Base-by-base conservation (phyloP, 83 land plant genomes). In the Isoetes engelmannii region DNA sequence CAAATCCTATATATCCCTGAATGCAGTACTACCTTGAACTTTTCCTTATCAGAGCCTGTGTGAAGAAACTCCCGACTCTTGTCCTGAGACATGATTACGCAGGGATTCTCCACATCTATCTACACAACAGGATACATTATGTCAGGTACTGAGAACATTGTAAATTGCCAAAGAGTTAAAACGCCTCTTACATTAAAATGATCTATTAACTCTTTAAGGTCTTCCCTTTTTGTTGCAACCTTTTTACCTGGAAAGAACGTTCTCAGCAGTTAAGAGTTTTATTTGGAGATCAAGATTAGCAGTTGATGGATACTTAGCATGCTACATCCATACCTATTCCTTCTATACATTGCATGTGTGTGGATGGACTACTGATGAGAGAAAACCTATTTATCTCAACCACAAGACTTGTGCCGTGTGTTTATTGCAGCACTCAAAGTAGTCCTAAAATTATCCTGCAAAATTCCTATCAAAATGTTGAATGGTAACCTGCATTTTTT, bases 81-180 rank as follows among this genome's bases (percentile, higher is more conserved):
- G 77, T 94, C 99, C 75, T 94, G 99, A 55, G 84, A 82, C 99
- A 94, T 90, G 8, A 94, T 82, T 4, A 94, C 93, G 77, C 99
- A 94, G 41, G 99, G 99, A 83, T 94, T 94, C 72, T 94, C 97
- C 68, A 94, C 97, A 75, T 94, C 99, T 73, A 94, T 88, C 96
- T 91, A 79, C 72, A 79, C 18, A 19, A 12, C 17, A 12, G 55
- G 15, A 12, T 12, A 12, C 37, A 28, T 28, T 28, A 28, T 28
- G 2, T 28, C 37, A 28, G 37, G 37, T 28, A 28, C 37, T 28
- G 17, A 51, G 17, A 51, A 51, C 55, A 51, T 51, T 12, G 55
- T 51, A 12, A 51, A 1, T 12, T 51, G 0, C 55, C 17, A 17
- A 51, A 51, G 13, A 12, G 55, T 12, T 51, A 67, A 37, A 63